A percentile compares a stretch with the other conserved stretches of the same genome.
phyloP scores from a whole-genome alignment of 257 asterid genomes.

The Solanum virginianum region DNA sequence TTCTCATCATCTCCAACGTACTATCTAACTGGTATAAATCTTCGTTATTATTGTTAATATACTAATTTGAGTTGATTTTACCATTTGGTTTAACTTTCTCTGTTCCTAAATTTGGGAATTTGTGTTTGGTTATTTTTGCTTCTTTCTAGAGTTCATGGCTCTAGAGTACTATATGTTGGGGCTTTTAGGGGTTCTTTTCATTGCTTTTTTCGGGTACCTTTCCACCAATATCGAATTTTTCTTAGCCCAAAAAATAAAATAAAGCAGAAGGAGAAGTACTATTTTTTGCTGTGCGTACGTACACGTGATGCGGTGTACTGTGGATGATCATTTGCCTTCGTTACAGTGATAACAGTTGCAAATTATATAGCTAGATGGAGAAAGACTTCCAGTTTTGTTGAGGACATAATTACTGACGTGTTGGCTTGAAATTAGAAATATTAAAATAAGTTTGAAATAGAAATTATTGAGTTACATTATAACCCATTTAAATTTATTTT shows the following conservation, averaged over 20 bases:
- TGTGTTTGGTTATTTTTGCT: not conserved
- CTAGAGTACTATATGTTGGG: slow-evolving; percentile 11
- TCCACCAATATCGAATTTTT: not conserved
- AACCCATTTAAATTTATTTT: too few species aligned
- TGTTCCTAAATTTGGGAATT: slow-evolving; percentile 17
- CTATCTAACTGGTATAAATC: slow-evolving; percentile 3
- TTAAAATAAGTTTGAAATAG: too few species aligned
- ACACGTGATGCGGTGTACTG: slow-evolving; percentile 10
- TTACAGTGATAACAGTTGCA: not conserved
- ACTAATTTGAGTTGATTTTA: not conserved
- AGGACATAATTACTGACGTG: not conserved
- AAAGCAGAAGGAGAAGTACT: not conserved
- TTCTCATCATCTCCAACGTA: not conserved
- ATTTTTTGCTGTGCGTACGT: slow-evolving; percentile 3
- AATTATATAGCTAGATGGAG: not conserved
- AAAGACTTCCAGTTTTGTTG: not conserved
- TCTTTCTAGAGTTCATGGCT: slow-evolving; percentile 19
- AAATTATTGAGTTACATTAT: too few species aligned
- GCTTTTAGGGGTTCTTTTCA: not conserved
- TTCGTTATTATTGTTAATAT: slow-evolving; percentile 11
- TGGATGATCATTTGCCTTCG: slow-evolving; percentile 2
- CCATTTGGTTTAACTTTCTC: not conserved
- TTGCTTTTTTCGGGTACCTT: not conserved
- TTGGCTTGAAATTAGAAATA: too few species aligned
- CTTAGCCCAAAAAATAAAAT: not conserved